These are phyloP conservation scores for Debaryomyces robertsiae DNA, from an alignment of 1,139 yeast species.

Conservation along the genomic window DNA sequence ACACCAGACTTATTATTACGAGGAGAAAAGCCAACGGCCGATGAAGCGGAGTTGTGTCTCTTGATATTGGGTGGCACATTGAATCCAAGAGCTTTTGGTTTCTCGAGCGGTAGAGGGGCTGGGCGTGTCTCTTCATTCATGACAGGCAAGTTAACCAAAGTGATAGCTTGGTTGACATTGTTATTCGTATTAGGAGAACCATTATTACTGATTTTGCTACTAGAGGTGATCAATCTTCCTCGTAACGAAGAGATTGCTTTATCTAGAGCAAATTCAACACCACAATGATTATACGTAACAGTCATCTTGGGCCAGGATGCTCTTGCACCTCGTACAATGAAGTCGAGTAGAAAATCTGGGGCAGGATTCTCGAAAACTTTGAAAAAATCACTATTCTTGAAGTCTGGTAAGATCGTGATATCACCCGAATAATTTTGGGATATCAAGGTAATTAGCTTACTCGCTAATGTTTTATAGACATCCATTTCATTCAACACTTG, in stretches of 20 bases:
- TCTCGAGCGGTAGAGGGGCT: conserved; percentile 17
- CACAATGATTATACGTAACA: conserved; percentile 82
- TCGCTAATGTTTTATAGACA: conserved; percentile 67
- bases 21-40: conserved; percentile 11
- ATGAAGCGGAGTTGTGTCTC: conserved; percentile 27
- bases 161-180: conserved; percentile 16
- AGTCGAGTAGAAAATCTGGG: conserved; percentile 67
- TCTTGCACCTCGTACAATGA: conserved; percentile 79
- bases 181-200: conserved; percentile 7
- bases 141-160: conserved; percentile 31
- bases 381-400: conserved; percentile 57
- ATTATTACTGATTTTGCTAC: conserved; percentile 22
- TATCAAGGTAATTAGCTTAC: conserved; percentile 72
- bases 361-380: conserved; percentile 79
- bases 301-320: conserved; percentile 94
- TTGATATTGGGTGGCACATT: conserved; percentile 21
- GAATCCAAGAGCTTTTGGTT: background rate
- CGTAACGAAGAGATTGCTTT: conserved; percentile 69
- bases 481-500: conserved; percentile 77
- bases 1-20: conserved; percentile 14
- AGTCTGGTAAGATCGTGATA: conserved; percentile 84
- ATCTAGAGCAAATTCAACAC: conserved; percentile 86
- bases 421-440: conserved; percentile 92
- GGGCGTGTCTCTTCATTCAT: conserved; percentile 16
- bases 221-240: conserved; percentile 58